Base-by-base conservation (phyloP, 306 rosid species). In the Astragalus glycyphyllos region DNA sequence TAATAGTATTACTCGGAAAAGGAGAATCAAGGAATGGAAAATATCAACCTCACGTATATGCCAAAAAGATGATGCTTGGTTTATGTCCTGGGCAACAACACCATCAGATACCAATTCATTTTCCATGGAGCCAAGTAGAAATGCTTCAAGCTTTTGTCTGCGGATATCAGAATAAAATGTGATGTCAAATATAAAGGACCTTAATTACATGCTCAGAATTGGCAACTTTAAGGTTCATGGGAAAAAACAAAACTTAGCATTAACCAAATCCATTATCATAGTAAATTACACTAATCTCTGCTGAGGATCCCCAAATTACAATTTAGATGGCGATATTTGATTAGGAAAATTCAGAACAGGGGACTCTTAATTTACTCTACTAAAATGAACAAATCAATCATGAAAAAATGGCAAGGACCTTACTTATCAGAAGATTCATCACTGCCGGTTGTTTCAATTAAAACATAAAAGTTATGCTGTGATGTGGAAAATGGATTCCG, bases 91-190 rank as follows among this genome's bases (percentile, higher is more conserved):
- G 34, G 97, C 92, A 78, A 93, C 77, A 78, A 81, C 96, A 38
- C 98, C 98, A 29, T 94, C 98, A 57, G 96, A 81, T 74, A 94
- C 67, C 83, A 87, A 86, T 78, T 90, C 97, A 78, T 67, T 86
- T 84, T 90, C 97, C 96, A 90, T 80, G 42, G 95, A 85, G 35
- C 81, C 83, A 63, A 94, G 87, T 61, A 94, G 84, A 73, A 94
- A 94, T 71, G 94, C 91, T 84, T 94, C 98, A 86, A 94, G 96
- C 84, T 90, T 94, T 81, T 90, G 90, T 84, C 98, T 94, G 84
- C 72, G 74, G 29, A 71, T 71, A 38, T 63, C 68, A 65, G 80
- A 81, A 76, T 66, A 54, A 68, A 69, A 46, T 5, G n/a, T 57
- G 66, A 50, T 49, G 64, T 49, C 34, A 23, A 73, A 42, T 56